These are phyloP conservation scores for Trichophyton rubrum DNA, from an alignment of 2,329 filamentous ascomycete species.

Conservation along the genomic window DNA sequence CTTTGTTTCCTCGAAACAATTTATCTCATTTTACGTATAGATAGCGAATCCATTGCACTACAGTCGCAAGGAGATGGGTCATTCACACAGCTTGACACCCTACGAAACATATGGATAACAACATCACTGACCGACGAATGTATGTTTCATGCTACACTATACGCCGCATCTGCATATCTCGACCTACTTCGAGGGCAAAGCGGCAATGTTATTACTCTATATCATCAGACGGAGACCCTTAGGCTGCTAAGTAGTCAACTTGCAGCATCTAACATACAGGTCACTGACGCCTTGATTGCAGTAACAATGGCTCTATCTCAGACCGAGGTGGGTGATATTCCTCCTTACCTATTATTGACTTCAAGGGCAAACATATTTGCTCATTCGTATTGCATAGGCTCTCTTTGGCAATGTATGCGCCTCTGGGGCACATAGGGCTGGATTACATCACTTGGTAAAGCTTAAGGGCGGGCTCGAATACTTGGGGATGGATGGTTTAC, in stretches of 20 bases:
- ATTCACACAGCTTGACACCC: neutral
- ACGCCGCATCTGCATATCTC: constrained; percentile 7
- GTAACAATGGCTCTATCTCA: constrained; percentile 7
- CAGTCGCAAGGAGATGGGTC: neutral
- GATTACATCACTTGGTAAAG: constrained; percentile 6
- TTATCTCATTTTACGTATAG: neutral
- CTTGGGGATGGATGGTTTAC: constrained; percentile 7
- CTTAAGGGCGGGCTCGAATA: constrained; percentile 5
- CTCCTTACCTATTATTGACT: neutral
- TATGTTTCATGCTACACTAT: constrained; percentile 10
- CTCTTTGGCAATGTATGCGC: constrained; percentile 1
- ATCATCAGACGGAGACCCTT: constrained; percentile 8
- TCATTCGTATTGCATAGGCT: neutral
- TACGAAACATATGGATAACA: constrained; percentile 7
- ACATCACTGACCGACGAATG: constrained; percentile 3
- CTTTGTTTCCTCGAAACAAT: neutral
- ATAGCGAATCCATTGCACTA: neutral
- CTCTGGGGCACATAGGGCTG: neutral
- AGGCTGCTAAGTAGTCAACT: constrained; percentile 3
- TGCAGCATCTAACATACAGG: neutral
- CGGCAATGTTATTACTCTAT: constrained; percentile 7
- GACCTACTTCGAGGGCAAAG: constrained; percentile 4
- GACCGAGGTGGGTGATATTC: constrained; percentile 5
- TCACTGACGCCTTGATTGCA: constrained; percentile 6
- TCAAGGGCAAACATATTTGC: neutral